Evolutionary conservation across 495 filamentous ascomycete species (phyloP).

Genomic region (Gamarada debralockiae): DNA sequence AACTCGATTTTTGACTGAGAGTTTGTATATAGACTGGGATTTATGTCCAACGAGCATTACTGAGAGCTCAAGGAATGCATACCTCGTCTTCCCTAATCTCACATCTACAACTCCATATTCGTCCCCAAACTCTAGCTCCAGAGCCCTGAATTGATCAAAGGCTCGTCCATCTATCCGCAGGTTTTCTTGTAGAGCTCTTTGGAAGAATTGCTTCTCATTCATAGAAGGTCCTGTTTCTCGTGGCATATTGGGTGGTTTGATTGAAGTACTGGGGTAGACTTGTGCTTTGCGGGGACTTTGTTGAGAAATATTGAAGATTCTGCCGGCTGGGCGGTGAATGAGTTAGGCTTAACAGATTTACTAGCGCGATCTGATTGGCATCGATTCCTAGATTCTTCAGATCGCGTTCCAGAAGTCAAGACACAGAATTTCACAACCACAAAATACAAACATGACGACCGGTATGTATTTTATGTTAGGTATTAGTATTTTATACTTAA

Average conservation of each 20-base stretch:
- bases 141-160: slow-evolving; percentile 69
- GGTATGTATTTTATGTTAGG: slow-evolving; percentile 17
- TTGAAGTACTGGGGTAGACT: slow-evolving; percentile 5
- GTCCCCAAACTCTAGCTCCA: slow-evolving; percentile 79
- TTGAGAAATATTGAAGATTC: slow-evolving; percentile 6
- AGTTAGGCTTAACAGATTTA: slow-evolving; percentile 10
- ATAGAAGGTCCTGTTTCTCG: slow-evolving; percentile 82
- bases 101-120: slow-evolving; percentile 92
- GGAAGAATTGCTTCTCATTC: slow-evolving; percentile 72
- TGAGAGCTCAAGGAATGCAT: no score
- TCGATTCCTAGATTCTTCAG: background rate
- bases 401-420: background rate
- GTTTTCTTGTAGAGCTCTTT: slow-evolving; percentile 70
- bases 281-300: slow-evolving; percentile 6
- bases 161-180: slow-evolving; percentile 78
- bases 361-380: slow-evolving; percentile 2
- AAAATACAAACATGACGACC: slow-evolving; percentile 30
- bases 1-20: no score
- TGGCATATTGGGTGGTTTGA: slow-evolving; percentile 57
- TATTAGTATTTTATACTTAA: no score
- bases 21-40: no score
- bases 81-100: slow-evolving; percentile 87
- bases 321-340: slow-evolving; percentile 15
- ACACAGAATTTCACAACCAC: background rate
- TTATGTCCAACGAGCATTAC: no score